These are phyloP conservation scores for fission yeast (Schizosaccharomyces pombe) DNA, from an alignment of 805 yeast species.

Conservation along the genomic window DNA sequence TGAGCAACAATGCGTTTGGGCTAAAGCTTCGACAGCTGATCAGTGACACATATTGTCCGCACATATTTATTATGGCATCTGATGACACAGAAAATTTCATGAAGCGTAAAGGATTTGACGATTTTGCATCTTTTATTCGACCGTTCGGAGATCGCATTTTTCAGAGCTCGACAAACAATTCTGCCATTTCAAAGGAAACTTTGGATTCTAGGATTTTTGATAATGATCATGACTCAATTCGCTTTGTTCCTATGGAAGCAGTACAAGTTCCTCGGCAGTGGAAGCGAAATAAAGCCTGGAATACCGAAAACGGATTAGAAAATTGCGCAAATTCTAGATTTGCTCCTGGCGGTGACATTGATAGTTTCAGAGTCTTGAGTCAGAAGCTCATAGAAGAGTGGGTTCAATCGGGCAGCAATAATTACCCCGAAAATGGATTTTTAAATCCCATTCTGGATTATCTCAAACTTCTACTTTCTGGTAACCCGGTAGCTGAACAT, in stretches of 20 bases:
- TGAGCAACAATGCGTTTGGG: neutral
- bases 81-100: slow-evolving; percentile 24
- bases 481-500: slow-evolving; percentile 42
- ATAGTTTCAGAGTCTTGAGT: slow-evolving; percentile 6
- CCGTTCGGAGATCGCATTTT: slow-evolving; percentile 34
- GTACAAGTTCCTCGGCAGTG: slow-evolving; percentile 4
- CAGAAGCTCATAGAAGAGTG: slow-evolving; percentile 4
- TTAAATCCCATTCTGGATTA: slow-evolving; percentile 26
- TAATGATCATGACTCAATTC: neutral
- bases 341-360: slow-evolving; percentile 7
- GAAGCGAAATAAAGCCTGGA: slow-evolving; percentile 3
- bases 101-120: slow-evolving; percentile 20
- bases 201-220: neutral
- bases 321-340: slow-evolving; percentile 6
- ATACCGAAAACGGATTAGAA: slow-evolving; percentile 5
- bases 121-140: slow-evolving; percentile 25
- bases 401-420: neutral
- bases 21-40: neutral
- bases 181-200: neutral
- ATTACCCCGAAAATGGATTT: slow-evolving; percentile 12
- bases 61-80: slow-evolving; percentile 27
- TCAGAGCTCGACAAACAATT: slow-evolving; percentile 25
- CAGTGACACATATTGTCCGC: slow-evolving; percentile 16
- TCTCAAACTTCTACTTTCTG: slow-evolving; percentile 34
- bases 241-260: neutral